Base-by-base conservation (phyloP, 2,329 filamentous ascomycete species). In the Alternaria consortialis region DNA sequence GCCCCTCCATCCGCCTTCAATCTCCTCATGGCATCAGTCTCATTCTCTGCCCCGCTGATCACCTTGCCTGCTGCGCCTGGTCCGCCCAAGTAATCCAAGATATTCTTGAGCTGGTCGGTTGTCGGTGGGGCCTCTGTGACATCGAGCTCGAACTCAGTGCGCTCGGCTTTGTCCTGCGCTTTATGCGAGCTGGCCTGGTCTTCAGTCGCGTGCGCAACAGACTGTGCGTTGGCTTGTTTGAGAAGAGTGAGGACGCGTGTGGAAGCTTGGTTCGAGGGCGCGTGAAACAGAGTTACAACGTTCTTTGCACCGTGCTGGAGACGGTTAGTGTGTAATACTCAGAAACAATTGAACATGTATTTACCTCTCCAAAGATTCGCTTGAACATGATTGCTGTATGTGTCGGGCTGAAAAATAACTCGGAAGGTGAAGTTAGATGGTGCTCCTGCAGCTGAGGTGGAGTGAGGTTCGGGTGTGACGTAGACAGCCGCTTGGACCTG, bases 201-300 rank as follows among this genome's bases (percentile, higher is more conserved):
- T 75, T 89, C 83, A 2, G 91, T 92, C 9, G 92, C 88, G 23
- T 86, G 84, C 61, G 88, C 84, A 32, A 86, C 79, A 12, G 92
- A 88, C 48, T 87, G 88, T 48, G 90, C 89, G 27, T 91, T 91
- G 32, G 88, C 86, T 80, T 94, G 89, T 82, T 95, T 96, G 62
- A 98, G 87, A 54, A 97, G 82, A 42, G 87, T 90, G 63, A 90
- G 87, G 32, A 91, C 90, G 62, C 90, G 88, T 52, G 87, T 84
- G 4, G 94, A 97, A 66, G 90, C 85, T 23, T 90, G 87, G 55
- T 87, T 86, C 71, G 85, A 86, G 59, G 94, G 87, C 80, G 92
- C 91, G 86, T 97, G 94, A 85, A 98, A 99, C 84, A 99, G 90
- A 63, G 94, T 98, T 77, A 98, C 88, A 69, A 97, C 92, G 84